A percentile compares a stretch with the other conserved stretches of the same genome.
phyloP scores from a whole-genome alignment of 257 asterid genomes.

The Scutellaria barbata region DNA sequence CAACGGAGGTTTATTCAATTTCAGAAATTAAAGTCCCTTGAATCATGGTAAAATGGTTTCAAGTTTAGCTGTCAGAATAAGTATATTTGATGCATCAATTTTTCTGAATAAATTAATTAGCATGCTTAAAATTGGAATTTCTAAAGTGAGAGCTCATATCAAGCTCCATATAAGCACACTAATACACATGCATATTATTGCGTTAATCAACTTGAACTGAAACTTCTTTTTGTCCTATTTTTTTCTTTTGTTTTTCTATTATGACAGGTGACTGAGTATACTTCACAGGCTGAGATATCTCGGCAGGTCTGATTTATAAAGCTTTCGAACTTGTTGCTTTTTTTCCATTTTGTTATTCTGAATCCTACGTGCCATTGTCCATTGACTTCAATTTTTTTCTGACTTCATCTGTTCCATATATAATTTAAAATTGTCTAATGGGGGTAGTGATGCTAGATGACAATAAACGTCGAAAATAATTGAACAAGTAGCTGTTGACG shows the following conservation, averaged over 20 bases:
- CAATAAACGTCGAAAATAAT: too few relatives aligned
- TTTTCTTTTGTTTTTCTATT: conserved; percentile 11
- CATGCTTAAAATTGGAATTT: conserved; percentile 17
- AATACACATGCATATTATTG: neutral
- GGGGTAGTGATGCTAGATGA: too few relatives aligned
- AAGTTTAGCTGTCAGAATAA: neutral
- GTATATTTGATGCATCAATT: conserved; percentile 18
- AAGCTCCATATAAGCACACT: conserved; percentile 18
- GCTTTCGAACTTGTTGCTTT: conserved; percentile 27
- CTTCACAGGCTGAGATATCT: conserved; percentile 77
- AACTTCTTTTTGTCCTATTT: conserved; percentile 8
- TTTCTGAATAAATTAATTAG: conserved; percentile 18
- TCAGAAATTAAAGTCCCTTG: conserved; percentile 30
- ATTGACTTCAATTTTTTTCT: neutral
- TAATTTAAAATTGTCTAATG: neutral
- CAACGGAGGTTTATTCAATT: conserved; percentile 9
- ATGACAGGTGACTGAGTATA: conserved; percentile 71
- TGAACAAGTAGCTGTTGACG: too few relatives aligned
- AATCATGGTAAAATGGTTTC: conserved; percentile 14
- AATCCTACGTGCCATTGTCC: conserved; percentile 12
- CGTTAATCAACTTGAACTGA: conserved; percentile 27
- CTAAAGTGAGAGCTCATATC: neutral
- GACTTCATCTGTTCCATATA: neutral
- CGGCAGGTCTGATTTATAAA: conserved; percentile 64
- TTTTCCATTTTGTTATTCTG: conserved; percentile 16